Percentiles rank a stretch among this genome's conserved stretches.
Conservation (phyloP, 192 early-diverging fungal species). For the Coemansia reversa region DNA sequence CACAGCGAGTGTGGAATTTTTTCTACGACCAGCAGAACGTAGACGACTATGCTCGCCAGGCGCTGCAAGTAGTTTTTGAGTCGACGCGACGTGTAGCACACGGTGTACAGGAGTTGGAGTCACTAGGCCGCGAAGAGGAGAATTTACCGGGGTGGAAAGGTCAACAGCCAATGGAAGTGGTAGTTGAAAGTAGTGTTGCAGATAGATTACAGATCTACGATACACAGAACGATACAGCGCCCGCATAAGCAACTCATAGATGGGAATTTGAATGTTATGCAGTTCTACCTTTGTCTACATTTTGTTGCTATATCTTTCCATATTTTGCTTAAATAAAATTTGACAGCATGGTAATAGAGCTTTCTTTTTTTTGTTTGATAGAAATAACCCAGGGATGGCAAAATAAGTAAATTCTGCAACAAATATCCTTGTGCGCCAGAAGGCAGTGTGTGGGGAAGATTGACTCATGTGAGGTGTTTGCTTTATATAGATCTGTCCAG, state of each 20-base stretch:
- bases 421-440: no score
- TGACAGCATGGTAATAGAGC: no score
- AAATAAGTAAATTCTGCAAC: no score
- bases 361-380: no score
- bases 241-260: background rate
- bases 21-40: constrained; percentile 57
- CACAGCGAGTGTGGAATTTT: constrained; percentile 46
- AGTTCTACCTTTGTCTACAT: background rate
- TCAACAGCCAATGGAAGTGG: constrained; percentile 36
- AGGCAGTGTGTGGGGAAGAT: no score
- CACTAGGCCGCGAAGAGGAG: constrained; percentile 43
- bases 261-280: background rate
- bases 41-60: constrained; percentile 45
- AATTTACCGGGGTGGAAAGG: constrained; percentile 29
- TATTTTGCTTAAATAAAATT: no score
- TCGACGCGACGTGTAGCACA: constrained; percentile 29
- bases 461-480: background rate
- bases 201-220: constrained; percentile 37
- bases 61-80: constrained; percentile 50
- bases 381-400: no score
- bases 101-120: constrained; percentile 26
- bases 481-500: background rate
- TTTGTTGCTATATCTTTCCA: background rate
- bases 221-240: constrained; percentile 33
- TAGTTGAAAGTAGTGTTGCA: constrained; percentile 30